A percentile compares a stretch with the other conserved stretches of the same genome.
Evolutionary conservation across 1,284 basidiomycete species (phyloP).

Genomic region (Malassezia caprae): DNA sequence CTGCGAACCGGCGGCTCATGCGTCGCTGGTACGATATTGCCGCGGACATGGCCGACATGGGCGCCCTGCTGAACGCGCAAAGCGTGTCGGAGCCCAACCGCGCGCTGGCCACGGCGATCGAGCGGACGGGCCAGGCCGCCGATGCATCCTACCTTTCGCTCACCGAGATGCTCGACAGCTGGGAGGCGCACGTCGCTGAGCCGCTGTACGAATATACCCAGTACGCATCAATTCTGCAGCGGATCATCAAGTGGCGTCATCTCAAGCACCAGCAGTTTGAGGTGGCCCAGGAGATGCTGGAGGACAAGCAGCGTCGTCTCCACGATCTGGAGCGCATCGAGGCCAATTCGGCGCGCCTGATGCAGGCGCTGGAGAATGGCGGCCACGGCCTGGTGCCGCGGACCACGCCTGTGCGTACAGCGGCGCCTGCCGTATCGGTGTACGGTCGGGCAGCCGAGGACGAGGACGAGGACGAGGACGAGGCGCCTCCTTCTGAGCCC

Average conservation of each 20-base stretch:
- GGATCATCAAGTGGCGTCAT: slow-evolving; percentile 83
- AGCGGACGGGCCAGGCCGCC: slow-evolving; percentile 87
- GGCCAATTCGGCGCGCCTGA: slow-evolving; percentile 74
- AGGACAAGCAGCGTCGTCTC: slow-evolving; percentile 72
- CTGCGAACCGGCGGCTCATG: slow-evolving; percentile 77
- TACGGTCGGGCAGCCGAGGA: slow-evolving; percentile 21
- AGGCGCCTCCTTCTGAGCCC: not conserved
- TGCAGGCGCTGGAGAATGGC: slow-evolving; percentile 62
- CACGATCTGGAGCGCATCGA: slow-evolving; percentile 88
- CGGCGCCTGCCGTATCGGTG: slow-evolving; percentile 17
- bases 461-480: slow-evolving; percentile 7
- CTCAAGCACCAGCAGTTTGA: slow-evolving; percentile 97
- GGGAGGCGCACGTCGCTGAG: slow-evolving; percentile 73
- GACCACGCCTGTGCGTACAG: slow-evolving; percentile 10
- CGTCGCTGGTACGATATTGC: slow-evolving; percentile 88
- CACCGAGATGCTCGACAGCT: slow-evolving; percentile 56
- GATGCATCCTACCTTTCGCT: slow-evolving; percentile 90
- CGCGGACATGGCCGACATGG: slow-evolving; percentile 85
- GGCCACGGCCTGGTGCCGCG: slow-evolving; percentile 24
- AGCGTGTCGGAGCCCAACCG: slow-evolving; percentile 70
- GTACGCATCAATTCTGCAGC: slow-evolving; percentile 87
- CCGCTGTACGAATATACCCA: slow-evolving; percentile 91
- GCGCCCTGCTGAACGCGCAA: slow-evolving; percentile 88
- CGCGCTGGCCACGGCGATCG: slow-evolving; percentile 65
- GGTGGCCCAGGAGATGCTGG: slow-evolving; percentile 83